Conservation (phyloP, 176 grass and related monocot genomes). For the Bromus sterilis region DNA sequence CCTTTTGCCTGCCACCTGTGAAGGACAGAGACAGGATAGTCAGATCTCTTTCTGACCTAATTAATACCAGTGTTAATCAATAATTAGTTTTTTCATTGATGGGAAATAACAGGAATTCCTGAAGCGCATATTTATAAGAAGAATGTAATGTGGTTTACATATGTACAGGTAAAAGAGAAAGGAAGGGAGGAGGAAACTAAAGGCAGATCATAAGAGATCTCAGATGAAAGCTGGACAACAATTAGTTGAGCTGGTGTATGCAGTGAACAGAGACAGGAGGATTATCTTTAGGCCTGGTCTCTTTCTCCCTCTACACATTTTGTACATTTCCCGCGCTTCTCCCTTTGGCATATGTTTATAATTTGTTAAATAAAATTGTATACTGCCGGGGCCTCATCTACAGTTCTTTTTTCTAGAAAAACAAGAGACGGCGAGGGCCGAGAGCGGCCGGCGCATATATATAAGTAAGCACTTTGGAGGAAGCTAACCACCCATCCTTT, state of each 20-base stretch:
- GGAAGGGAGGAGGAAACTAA: not conserved
- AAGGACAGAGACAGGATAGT: not conserved
- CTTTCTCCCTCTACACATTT: not conserved
- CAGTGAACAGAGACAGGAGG: not conserved
- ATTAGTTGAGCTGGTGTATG: not conserved
- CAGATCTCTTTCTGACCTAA: not conserved
- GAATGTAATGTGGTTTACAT: not conserved
- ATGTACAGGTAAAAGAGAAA: not conserved
- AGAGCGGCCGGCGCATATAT: conserved; percentile 11
- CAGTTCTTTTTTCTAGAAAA: not conserved
- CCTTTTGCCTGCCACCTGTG: not conserved
- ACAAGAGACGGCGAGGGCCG: not conserved
- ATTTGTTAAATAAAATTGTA: not conserved
- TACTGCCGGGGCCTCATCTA: not conserved
- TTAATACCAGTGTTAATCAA: not conserved
- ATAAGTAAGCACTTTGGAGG: not conserved
- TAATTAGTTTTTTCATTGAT: not conserved
- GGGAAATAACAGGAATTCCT: not conserved
- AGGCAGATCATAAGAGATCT: not conserved
- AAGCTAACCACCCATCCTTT: conserved; percentile 15
- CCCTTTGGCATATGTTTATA: not conserved
- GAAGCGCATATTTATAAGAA: not conserved
- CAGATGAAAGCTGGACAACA: not conserved
- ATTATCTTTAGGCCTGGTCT: not conserved
- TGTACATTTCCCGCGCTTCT: not conserved